Conservation (phyloP, 208 protist genomes). For the Porcisia hertigi region DNA sequence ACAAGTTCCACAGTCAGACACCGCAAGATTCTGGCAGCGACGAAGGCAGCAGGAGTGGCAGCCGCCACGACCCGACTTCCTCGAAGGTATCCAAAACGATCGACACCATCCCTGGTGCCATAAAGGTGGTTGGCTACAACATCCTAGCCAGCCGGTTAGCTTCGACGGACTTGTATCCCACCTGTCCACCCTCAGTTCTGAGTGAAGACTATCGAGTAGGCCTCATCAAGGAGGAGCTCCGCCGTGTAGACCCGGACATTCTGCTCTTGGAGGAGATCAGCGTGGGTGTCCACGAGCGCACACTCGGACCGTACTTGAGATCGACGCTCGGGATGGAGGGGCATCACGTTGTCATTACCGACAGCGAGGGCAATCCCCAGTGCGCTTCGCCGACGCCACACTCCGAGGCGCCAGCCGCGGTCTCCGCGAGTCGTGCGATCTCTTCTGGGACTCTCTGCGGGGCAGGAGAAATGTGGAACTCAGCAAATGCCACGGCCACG, state of each 20-base stretch:
- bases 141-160: constrained; percentile 76
- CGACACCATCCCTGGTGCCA: constrained; percentile 17
- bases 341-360: constrained; percentile 76
- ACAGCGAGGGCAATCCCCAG: constrained; percentile 45
- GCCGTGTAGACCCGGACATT: constrained; percentile 53
- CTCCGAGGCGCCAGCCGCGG: neutral
- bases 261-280: constrained; percentile 79
- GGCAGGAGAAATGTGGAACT: neutral
- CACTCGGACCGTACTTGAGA: constrained; percentile 59
- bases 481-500: neutral
- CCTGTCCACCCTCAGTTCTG: constrained; percentile 61
- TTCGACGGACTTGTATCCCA: constrained; percentile 70
- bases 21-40: neutral
- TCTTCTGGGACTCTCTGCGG: neutral
- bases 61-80: neutral
- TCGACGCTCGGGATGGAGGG: constrained; percentile 50
- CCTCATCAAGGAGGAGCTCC: constrained; percentile 68
- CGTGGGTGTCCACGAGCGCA: constrained; percentile 57
- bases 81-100: constrained; percentile 1
- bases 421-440: neutral
- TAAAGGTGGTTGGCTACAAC: constrained; percentile 84
- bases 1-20: neutral
- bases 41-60: neutral
- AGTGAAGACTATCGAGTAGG: constrained; percentile 76
- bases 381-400: constrained; percentile 24